phyloP scores from a whole-genome alignment of 176 grass and related monocot genomes.

The Tillandsia fasciculata region DNA sequence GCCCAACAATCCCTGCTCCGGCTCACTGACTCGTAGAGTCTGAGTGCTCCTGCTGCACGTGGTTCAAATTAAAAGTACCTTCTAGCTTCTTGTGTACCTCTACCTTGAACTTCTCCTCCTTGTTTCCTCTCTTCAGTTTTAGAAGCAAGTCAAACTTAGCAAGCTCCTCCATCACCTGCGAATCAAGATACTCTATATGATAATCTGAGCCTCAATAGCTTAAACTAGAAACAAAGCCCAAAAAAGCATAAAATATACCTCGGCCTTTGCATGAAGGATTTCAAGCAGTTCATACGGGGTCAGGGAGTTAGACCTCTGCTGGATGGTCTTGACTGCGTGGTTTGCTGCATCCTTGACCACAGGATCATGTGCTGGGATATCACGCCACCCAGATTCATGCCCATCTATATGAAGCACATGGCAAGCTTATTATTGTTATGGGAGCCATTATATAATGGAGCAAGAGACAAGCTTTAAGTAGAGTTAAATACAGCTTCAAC shows the following conservation, averaged over 20 bases:
- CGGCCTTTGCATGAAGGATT: conserved; percentile 48
- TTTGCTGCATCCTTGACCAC: conserved; percentile 70
- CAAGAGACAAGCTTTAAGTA: not conserved
- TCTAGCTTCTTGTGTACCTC: conserved; percentile 88
- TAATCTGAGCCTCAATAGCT: not conserved
- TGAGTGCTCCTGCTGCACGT: conserved; percentile 48
- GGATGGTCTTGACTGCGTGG: conserved; percentile 80
- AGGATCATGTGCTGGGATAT: conserved; percentile 58
- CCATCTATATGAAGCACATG: not conserved
- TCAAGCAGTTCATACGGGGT: conserved; percentile 72
- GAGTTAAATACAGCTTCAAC: not conserved
- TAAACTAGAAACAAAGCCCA: not conserved
- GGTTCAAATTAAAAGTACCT: conserved; percentile 65
- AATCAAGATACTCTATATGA: conserved; percentile 1
- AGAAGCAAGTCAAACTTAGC: conserved; percentile 75
- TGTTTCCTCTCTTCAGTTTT: conserved; percentile 80
- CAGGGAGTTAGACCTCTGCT: conserved; percentile 65
- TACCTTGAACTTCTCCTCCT: conserved; percentile 75
- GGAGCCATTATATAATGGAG: not conserved
- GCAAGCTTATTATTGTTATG: not conserved
- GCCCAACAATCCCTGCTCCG: too few relatives aligned
- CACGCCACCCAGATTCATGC: conserved; percentile 44
- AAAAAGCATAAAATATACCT: conserved; percentile 29
- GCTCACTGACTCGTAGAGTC: conserved; percentile 32
- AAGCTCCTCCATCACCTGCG: conserved; percentile 47